Base-by-base conservation (phyloP, 768 basidiomycete species). In the Naematelia encephala region DNA sequence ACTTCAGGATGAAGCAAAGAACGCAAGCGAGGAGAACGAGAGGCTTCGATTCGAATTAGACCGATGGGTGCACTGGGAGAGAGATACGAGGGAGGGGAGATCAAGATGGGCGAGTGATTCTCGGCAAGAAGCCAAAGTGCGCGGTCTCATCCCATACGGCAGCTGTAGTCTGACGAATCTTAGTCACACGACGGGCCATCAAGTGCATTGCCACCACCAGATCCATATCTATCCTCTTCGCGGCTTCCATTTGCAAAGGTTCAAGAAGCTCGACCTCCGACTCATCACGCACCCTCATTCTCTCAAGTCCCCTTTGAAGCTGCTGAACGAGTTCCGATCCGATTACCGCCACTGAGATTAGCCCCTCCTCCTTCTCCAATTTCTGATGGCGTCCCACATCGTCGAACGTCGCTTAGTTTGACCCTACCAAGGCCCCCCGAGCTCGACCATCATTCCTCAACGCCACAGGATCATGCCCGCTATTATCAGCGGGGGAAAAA, bases 1-100 rank as follows among this genome's bases (percentile, higher is more conserved):
- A 8, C 39, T 70, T 25, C 68, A 66, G 44, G 65, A 70, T 4
- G 63, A 67, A 22, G 5, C 66, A 11, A 62, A 58, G n/a, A 53
- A 27, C 11, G 25, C 60, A 1, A 44, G 49, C 19, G 65, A 70
- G 3, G 60, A 67, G 43, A 70, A 67, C 39, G 66, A 65, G 5
- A 34, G 56, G 46, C 21, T 68, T 21, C 44, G 53, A 10, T 55
- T 61, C 3, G 68, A 64, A 23, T 22, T 70, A 25, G 23, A 61
- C 13, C 43, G 49, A 22, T 69, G 68, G 68, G 39, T 26, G 29
- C 14, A 28, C 8, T 62, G 68, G 62, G 54, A 56, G 12, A 11
- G 49, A 34, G 57, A 61, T 11, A 47, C 5, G 8, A 47, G 46
- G 19, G 46, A 47, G 11, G 19, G 46, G 46, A 47, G 46, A 21